Evolutionary conservation across 2,329 filamentous ascomycete genomes (phyloP).

Genomic region (Zopfia rhizophila): DNA sequence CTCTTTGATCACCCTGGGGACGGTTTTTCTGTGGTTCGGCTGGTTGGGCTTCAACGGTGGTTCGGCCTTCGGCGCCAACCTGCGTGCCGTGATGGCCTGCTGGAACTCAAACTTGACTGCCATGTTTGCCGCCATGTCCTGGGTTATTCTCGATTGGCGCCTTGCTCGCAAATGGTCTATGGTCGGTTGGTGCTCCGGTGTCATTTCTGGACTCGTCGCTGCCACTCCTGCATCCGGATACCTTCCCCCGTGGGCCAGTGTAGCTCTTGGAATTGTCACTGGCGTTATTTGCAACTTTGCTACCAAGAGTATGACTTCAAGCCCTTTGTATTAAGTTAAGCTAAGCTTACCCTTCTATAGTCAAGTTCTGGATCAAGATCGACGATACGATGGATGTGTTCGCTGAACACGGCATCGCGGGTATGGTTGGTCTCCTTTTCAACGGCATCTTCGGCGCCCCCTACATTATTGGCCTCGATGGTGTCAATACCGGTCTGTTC

Average conservation of each 20-base stretch:
- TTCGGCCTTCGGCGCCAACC: slow-evolving; percentile 91
- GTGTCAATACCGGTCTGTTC: slow-evolving; percentile 72
- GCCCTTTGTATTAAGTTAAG: background rate
- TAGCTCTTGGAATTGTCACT: slow-evolving; percentile 69
- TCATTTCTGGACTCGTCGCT: slow-evolving; percentile 86
- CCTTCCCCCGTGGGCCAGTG: slow-evolving; percentile 74
- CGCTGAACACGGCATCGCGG: slow-evolving; percentile 86
- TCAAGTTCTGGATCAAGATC: slow-evolving; percentile 79
- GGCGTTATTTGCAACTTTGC: slow-evolving; percentile 82
- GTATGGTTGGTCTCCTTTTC: slow-evolving; percentile 81
- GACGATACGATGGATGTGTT: slow-evolving; percentile 93
- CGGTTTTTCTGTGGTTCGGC: slow-evolving; percentile 96
- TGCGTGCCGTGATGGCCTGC: slow-evolving; percentile 94
- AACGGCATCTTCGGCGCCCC: slow-evolving; percentile 81
- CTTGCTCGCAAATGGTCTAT: slow-evolving; percentile 95
- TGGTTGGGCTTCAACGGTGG: slow-evolving; percentile 99
- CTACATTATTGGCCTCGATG: slow-evolving; percentile 79
- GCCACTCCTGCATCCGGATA: slow-evolving; percentile 87
- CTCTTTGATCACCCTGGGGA: slow-evolving; percentile 94
- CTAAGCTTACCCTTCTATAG: slow-evolving; percentile 47
- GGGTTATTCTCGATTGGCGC: slow-evolving; percentile 95
- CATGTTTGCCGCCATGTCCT: slow-evolving; percentile 90
- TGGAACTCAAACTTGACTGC: slow-evolving; percentile 97
- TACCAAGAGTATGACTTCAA: slow-evolving; percentile 75
- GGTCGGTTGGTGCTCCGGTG: slow-evolving; percentile 91